Evolutionary conservation across 306 rosid genomes (phyloP).

Genomic region (Hippophae gyantsensis): DNA sequence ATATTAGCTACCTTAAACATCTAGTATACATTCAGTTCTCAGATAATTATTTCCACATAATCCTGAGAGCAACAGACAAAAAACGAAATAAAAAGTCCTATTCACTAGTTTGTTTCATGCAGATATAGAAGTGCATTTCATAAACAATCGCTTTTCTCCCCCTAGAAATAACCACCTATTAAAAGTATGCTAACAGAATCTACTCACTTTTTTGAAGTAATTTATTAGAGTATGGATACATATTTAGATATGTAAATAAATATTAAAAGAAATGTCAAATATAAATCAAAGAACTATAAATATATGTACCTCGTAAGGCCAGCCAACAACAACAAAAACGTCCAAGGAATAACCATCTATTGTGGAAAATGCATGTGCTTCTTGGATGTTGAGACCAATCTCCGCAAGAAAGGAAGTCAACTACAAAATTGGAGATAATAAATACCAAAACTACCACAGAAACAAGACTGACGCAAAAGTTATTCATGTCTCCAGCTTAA

Average conservation of each 20-base stretch:
- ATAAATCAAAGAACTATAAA: constrained; percentile 1
- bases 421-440: constrained; percentile 36
- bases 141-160: too few species aligned
- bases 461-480: background rate
- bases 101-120: too few species aligned
- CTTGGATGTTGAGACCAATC: constrained; percentile 93
- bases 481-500: background rate
- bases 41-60: too few species aligned
- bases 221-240: too few species aligned
- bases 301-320: constrained; percentile 85
- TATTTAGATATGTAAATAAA: too few species aligned
- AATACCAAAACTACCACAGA: constrained; percentile 1
- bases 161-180: too few species aligned
- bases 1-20: too few species aligned
- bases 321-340: constrained; percentile 98
- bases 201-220: too few species aligned
- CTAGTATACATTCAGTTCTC: too few species aligned
- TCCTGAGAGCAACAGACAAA: background rate
- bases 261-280: too few species aligned
- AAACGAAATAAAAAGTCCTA: background rate
- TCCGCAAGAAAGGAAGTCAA: constrained; percentile 94
- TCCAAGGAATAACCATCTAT: constrained; percentile 88
- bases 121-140: too few species aligned
- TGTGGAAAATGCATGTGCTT: constrained; percentile 98
- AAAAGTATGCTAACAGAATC: too few species aligned